A percentile compares a stretch with the other conserved stretches of the same genome.
These are phyloP conservation scores for Suhomyces bokatorum DNA, from an alignment of 1,139 yeast species.

Conservation along the genomic window DNA sequence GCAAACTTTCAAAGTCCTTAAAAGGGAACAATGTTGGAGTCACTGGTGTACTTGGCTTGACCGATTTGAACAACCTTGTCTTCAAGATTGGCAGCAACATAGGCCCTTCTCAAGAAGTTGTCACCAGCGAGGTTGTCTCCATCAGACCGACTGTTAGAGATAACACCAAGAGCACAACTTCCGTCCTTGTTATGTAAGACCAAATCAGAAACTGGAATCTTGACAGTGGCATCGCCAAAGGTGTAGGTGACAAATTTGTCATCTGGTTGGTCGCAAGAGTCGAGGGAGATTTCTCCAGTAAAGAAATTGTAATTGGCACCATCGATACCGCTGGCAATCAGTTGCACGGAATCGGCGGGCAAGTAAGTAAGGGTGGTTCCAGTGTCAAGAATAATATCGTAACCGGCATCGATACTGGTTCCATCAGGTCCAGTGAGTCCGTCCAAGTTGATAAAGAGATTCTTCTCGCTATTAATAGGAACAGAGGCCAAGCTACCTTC, in stretches of 20 bases:
- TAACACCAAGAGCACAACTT: slow-evolving; percentile 5
- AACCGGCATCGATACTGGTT: not conserved
- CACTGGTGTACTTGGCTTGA: slow-evolving; percentile 15
- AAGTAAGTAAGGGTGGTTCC: slow-evolving; percentile 65
- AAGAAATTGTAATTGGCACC: slow-evolving; percentile 1
- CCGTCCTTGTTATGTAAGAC: slow-evolving; percentile 1
- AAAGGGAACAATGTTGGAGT: slow-evolving; percentile 5
- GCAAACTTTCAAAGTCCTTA: not conserved
- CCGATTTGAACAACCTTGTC: slow-evolving; percentile 28
- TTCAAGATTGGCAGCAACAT: slow-evolving; percentile 32
- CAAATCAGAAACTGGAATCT: slow-evolving; percentile 11
- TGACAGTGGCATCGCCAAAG: slow-evolving; percentile 6
- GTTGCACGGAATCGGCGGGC: slow-evolving; percentile 41
- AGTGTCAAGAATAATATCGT: slow-evolving; percentile 53
- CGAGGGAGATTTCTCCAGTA: slow-evolving; percentile 1
- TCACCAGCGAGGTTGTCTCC: slow-evolving; percentile 26
- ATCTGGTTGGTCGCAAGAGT: slow-evolving; percentile 2
- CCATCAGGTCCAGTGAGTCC: slow-evolving; percentile 8
- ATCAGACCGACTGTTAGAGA: not conserved
- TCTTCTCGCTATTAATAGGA: slow-evolving; percentile 7
- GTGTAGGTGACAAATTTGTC: slow-evolving; percentile 4
- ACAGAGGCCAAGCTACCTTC: slow-evolving; percentile 17
- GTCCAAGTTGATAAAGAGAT: slow-evolving; percentile 12
- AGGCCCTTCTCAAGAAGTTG: slow-evolving; percentile 32
- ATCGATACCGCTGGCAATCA: slow-evolving; percentile 30